These are phyloP conservation scores for Heimioporus sp. DNA, from an alignment of 768 basidiomycete genomes.

Conservation along the genomic window DNA sequence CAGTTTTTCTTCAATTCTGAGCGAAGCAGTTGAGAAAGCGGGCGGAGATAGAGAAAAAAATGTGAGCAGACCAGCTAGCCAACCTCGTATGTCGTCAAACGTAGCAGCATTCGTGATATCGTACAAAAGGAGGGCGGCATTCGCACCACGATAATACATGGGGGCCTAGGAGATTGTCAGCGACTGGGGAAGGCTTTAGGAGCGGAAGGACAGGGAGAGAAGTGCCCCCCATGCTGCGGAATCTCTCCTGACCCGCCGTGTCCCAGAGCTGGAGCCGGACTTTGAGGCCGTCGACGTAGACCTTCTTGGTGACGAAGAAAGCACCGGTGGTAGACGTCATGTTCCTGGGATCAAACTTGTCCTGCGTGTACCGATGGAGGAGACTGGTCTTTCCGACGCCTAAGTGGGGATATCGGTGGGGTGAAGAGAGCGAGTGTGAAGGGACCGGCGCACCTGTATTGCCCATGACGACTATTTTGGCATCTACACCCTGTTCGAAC, in stretches of 20 bases:
- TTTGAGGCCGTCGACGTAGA: constrained; percentile 78
- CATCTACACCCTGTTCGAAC: constrained; percentile 85
- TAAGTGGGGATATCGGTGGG: constrained; percentile 28
- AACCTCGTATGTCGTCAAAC: constrained; percentile 88
- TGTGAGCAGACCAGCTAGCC: constrained; percentile 71
- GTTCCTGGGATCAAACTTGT: constrained; percentile 86
- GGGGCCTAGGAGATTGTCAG: constrained; percentile 59
- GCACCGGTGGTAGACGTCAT: constrained; percentile 90
- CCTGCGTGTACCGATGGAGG: constrained; percentile 85
- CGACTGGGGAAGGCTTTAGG: constrained; percentile 13
- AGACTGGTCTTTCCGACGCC: constrained; percentile 94
- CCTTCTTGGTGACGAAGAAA: constrained; percentile 92
- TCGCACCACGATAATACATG: constrained; percentile 96
- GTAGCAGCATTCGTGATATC: constrained; percentile 89
- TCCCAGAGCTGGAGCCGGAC: constrained; percentile 91
- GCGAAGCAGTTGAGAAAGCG: constrained; percentile 7
- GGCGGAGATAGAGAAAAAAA: not conserved
- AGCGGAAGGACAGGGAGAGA: not conserved
- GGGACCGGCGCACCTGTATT: constrained; percentile 50
- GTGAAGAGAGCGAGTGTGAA: constrained; percentile 10
- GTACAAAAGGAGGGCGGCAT: constrained; percentile 91
- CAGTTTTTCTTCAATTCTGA: constrained; percentile 89
- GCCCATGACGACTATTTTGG: constrained; percentile 95
- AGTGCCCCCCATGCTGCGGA: constrained; percentile 77
- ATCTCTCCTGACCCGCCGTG: constrained; percentile 91